These are phyloP conservation scores for Flaveria bidentis DNA, from an alignment of 129 eudicot genomes.

Conservation along the genomic window DNA sequence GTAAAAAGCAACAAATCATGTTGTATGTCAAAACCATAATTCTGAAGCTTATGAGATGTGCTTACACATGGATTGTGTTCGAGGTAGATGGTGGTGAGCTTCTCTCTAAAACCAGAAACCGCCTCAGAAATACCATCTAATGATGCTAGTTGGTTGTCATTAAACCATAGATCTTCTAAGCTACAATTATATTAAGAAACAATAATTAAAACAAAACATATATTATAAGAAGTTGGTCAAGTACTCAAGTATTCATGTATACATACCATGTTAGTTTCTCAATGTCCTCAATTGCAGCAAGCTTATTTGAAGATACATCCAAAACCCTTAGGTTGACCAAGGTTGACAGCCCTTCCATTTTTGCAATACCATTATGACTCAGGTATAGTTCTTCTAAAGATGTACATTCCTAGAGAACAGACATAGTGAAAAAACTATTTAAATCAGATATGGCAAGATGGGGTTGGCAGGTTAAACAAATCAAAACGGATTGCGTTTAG, in stretches of 20 bases:
- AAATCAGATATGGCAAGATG: background rate
- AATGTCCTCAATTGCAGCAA: constrained; percentile 70
- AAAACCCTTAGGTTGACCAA: constrained; percentile 73
- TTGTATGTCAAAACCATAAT: background rate
- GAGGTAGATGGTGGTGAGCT: constrained; percentile 82
- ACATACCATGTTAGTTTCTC: constrained; percentile 69
- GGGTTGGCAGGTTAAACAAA: background rate
- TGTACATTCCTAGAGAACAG: constrained; percentile 76
- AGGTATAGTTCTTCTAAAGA: constrained; percentile 87
- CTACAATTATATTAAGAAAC: constrained; percentile 41
- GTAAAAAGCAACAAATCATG: constrained; percentile 11
- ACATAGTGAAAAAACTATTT: constrained; percentile 11
- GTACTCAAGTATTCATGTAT: constrained; percentile 12
- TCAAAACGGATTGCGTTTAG: background rate
- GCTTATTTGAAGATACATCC: constrained; percentile 92
- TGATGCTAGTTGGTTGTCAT: constrained; percentile 80
- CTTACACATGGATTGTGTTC: constrained; percentile 99
- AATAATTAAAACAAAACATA: background rate
- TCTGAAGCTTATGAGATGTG: constrained; percentile 7
- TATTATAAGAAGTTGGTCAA: constrained; percentile 4
- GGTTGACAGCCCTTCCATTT: constrained; percentile 92
- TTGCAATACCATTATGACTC: constrained; percentile 92
- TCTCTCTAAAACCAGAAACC: constrained; percentile 80
- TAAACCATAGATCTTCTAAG: constrained; percentile 94
- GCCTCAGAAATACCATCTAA: constrained; percentile 73